These are phyloP conservation scores for Candida manassasensis DNA, from an alignment of 805 yeast species.

Conservation along the genomic window DNA sequence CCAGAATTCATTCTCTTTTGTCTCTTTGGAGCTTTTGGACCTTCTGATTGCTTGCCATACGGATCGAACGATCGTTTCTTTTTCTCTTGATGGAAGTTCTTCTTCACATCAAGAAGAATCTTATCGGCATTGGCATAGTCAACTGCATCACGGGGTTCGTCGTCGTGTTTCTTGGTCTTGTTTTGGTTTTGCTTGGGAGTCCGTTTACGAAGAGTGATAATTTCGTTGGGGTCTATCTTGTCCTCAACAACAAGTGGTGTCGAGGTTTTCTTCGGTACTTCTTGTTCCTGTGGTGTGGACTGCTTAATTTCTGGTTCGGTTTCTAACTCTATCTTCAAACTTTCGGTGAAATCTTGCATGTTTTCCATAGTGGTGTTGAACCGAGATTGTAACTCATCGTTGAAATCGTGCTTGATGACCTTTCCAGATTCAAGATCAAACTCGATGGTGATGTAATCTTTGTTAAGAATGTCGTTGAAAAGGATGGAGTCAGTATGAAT, in stretches of 20 bases:
- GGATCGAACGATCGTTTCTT: conserved; percentile 55
- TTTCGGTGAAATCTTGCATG: conserved; percentile 11
- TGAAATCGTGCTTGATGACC: conserved; percentile 15
- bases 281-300: conserved; percentile 5
- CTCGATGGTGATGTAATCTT: conserved; percentile 11
- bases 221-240: conserved; percentile 27
- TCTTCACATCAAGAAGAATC: conserved; percentile 26
- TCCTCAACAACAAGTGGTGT: conserved; percentile 8
- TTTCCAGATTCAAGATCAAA: conserved; percentile 11
- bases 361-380: conserved; percentile 10
- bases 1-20: conserved; percentile 31
- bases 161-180: conserved; percentile 5
- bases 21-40: conserved; percentile 52
- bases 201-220: conserved; percentile 35
- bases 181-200: conserved; percentile 10
- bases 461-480: conserved; percentile 12
- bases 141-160: conserved; percentile 21
- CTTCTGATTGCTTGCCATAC: conserved; percentile 44
- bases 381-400: conserved; percentile 14
- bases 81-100: conserved; percentile 10
- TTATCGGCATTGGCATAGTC: conserved; percentile 45
- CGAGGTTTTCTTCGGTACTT: conserved; percentile 5
- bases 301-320: conserved; percentile 6
- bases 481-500: conserved; percentile 11
- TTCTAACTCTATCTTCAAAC: conserved; percentile 8